Evolutionary conservation across 1,139 yeast species (phyloP).

Genomic region (Nakaseomyces bracarensis): DNA sequence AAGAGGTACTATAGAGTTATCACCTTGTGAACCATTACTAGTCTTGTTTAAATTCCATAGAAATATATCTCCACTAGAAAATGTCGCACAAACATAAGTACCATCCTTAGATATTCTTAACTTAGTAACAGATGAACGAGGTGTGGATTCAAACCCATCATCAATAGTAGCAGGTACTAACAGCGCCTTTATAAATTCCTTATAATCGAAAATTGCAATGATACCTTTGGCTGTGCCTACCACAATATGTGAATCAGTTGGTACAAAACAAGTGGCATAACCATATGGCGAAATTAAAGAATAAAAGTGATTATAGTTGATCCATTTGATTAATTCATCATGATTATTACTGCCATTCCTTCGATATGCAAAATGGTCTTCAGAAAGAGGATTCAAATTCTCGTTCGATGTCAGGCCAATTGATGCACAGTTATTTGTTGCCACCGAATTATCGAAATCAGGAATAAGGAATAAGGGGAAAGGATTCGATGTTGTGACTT

Average conservation of each 20-base stretch:
- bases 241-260: slow-evolving; percentile 23
- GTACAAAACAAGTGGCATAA: slow-evolving; percentile 23
- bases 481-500: too few species aligned
- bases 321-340: slow-evolving; percentile 21
- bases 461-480: neutral
- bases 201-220: slow-evolving; percentile 25
- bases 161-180: slow-evolving; percentile 19
- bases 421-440: too few species aligned
- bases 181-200: slow-evolving; percentile 23
- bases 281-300: slow-evolving; percentile 25
- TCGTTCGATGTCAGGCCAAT: neutral
- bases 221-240: slow-evolving; percentile 29
- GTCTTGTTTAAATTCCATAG: slow-evolving; percentile 38
- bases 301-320: slow-evolving; percentile 21
- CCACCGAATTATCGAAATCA: neutral
- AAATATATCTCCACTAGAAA: slow-evolving; percentile 38
- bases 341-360: neutral
- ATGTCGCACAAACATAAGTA: slow-evolving; percentile 42
- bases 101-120: slow-evolving; percentile 46
- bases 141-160: slow-evolving; percentile 8
- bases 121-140: slow-evolving; percentile 35
- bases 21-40: neutral
- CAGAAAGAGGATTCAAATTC: neutral
- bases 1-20: slow-evolving; percentile 11
- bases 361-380: neutral